phyloP scores from a whole-genome alignment of 2,329 filamentous ascomycete genomes.

The Colletotrichum sp. region DNA sequence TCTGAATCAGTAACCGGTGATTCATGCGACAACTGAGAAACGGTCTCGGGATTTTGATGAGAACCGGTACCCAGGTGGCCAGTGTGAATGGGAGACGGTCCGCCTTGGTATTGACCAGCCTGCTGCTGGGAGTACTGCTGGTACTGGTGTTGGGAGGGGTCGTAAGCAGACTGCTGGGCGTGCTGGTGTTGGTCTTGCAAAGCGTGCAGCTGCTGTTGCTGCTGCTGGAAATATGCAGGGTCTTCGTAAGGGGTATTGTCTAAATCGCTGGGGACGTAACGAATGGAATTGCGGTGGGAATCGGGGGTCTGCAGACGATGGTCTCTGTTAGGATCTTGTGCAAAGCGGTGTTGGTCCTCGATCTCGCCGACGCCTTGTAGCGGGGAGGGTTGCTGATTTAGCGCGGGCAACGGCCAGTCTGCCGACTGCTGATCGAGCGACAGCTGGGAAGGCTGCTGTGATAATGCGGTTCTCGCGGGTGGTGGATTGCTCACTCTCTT shows the following conservation, averaged over 20 bases:
- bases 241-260: conserved; percentile 54
- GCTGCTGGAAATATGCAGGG: conserved; percentile 45
- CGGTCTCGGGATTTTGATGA: conserved; percentile 60
- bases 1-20: conserved; percentile 59
- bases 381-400: conserved; percentile 45
- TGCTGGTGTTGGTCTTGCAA: conserved; percentile 38
- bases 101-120: conserved; percentile 32
- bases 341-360: conserved; percentile 36
- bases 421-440: conserved; percentile 37
- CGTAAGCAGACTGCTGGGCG: conserved; percentile 42
- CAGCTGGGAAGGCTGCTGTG: conserved; percentile 37
- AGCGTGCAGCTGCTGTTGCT: conserved; percentile 31
- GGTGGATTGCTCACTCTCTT: conserved; percentile 60
- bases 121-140: conserved; percentile 30
- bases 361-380: conserved; percentile 48
- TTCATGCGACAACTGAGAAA: conserved; percentile 68
- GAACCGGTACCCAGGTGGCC: conserved; percentile 36
- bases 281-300: conserved; percentile 47
- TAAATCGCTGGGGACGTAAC: conserved; percentile 50
- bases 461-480: conserved; percentile 45
- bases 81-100: conserved; percentile 38
- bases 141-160: conserved; percentile 40
- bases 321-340: conserved; percentile 44
- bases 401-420: conserved; percentile 37
- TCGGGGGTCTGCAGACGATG: conserved; percentile 44